These are phyloP conservation scores for Basidiobolus meristosporus DNA, from an alignment of 371 early-diverging fungal species.

Conservation along the genomic window DNA sequence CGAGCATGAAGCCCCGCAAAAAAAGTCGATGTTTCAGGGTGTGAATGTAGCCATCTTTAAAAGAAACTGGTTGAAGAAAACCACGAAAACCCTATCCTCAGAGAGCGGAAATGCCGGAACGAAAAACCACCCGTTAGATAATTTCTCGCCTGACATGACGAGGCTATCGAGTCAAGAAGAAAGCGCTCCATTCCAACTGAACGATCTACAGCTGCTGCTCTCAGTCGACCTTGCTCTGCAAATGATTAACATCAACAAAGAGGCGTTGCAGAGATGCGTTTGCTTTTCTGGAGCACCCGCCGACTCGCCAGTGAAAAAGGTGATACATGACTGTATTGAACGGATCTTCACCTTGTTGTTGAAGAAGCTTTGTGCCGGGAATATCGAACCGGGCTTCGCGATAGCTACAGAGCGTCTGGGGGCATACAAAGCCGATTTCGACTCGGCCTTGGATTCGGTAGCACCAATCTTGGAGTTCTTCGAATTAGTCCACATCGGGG, in stretches of 20 bases:
- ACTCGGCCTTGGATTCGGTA: constrained; percentile 13
- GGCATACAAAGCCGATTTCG: constrained; percentile 19
- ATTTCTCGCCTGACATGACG: too few relatives aligned
- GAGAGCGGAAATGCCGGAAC: constrained; percentile 4
- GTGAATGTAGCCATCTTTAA: neutral
- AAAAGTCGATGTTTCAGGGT: neutral
- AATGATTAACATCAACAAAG: constrained; percentile 65
- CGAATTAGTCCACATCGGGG: constrained; percentile 73
- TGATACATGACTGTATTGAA: constrained; percentile 31
- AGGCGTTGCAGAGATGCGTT: constrained; percentile 40
- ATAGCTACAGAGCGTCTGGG: constrained; percentile 38
- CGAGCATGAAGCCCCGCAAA: neutral
- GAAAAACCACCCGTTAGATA: constrained; percentile 1
- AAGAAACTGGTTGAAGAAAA: neutral
- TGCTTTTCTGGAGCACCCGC: constrained; percentile 20
- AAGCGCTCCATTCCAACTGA: constrained; percentile 10
- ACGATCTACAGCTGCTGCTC: constrained; percentile 40
- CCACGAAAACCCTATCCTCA: constrained; percentile 1
- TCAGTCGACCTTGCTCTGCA: constrained; percentile 58
- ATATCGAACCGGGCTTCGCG: constrained; percentile 48
- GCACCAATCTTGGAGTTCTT: constrained; percentile 55
- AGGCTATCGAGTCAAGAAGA: constrained; percentile 1
- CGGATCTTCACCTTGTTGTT: constrained; percentile 39
- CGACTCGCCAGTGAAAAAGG: neutral
- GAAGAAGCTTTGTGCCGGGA: constrained; percentile 30